These are phyloP conservation scores for Flammula alnicola DNA, from an alignment of 1,284 basidiomycete genomes.

Conservation along the genomic window DNA sequence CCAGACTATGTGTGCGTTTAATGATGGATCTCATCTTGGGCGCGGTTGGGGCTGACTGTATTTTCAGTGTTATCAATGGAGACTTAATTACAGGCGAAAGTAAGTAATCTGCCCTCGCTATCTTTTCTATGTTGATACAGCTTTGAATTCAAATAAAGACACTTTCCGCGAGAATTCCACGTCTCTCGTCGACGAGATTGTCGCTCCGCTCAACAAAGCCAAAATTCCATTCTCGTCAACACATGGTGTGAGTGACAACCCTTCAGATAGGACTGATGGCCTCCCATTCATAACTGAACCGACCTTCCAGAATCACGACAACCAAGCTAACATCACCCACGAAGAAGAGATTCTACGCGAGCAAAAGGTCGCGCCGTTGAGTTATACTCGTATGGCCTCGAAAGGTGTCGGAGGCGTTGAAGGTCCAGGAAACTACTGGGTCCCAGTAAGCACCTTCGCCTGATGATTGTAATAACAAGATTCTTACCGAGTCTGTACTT, in stretches of 20 bases:
- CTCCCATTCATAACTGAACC: background rate
- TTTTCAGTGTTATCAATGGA: slow-evolving; percentile 60
- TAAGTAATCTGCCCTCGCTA: slow-evolving; percentile 39
- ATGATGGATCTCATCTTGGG: slow-evolving; percentile 38
- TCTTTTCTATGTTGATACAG: background rate
- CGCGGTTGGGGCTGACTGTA: slow-evolving; percentile 29
- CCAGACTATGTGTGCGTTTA: slow-evolving; percentile 66
- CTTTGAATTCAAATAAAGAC: slow-evolving; percentile 44
- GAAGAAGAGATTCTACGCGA: slow-evolving; percentile 62
- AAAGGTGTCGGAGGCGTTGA: slow-evolving; percentile 60
- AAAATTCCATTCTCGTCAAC: slow-evolving; percentile 58
- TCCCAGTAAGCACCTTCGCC: slow-evolving; percentile 51
- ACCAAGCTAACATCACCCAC: slow-evolving; percentile 69
- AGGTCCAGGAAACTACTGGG: slow-evolving; percentile 75
- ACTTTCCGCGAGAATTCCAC: slow-evolving; percentile 64
- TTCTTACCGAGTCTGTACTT: too few relatives aligned
- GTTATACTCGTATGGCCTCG: slow-evolving; percentile 64
- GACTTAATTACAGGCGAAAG: slow-evolving; percentile 73
- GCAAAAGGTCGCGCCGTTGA: slow-evolving; percentile 56
- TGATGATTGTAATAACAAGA: background rate
- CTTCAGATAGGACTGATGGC: background rate
- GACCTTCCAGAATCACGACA: slow-evolving; percentile 65
- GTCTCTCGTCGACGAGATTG: slow-evolving; percentile 52
- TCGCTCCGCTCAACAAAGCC: slow-evolving; percentile 50
- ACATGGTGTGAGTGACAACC: slow-evolving; percentile 52